A percentile compares a stretch with the other conserved stretches of the same genome.
Evolutionary conservation across 2,329 filamentous ascomycete species (phyloP).

Genomic region (Neonectria magnoliae): DNA sequence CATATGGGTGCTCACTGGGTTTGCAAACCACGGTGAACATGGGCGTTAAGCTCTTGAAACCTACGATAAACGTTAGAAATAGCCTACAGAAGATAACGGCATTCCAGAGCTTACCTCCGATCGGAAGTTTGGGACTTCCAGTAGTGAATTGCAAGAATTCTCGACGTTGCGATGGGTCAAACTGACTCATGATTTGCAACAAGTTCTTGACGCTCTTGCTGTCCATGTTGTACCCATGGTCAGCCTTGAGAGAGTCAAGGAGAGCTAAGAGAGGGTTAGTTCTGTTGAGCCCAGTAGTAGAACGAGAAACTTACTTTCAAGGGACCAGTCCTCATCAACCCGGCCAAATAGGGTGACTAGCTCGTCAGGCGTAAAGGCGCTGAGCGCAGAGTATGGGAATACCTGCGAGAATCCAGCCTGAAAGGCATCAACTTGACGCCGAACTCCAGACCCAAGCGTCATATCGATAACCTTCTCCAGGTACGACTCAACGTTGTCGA

Average conservation of each 20-base stretch:
- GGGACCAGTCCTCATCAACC: conserved; percentile 94
- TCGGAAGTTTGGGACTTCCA: conserved; percentile 96
- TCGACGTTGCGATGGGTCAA: conserved; percentile 77
- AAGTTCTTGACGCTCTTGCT: conserved; percentile 95
- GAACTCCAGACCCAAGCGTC: conserved; percentile 89
- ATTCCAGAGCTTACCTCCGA: conserved; percentile 78
- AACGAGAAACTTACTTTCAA: conserved; percentile 79
- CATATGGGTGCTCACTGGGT: conserved; percentile 93
- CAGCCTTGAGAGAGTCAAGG: conserved; percentile 98
- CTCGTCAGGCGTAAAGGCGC: conserved; percentile 94
- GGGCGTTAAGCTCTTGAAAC: conserved; percentile 95
- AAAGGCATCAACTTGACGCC: conserved; percentile 90
- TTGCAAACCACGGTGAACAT: conserved; percentile 99
- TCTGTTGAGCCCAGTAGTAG: background rate
- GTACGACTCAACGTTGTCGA: conserved; percentile 91
- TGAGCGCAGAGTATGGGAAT: conserved; percentile 92
- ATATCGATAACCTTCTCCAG: conserved; percentile 90
- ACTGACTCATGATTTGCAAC: conserved; percentile 92
- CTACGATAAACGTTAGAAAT: conserved; percentile 60
- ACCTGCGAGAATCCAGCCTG: conserved; percentile 91
- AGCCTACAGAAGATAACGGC: background rate
- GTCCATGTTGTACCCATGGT: conserved; percentile 98
- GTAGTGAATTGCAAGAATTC: conserved; percentile 98
- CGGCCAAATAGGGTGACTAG: conserved; percentile 93
- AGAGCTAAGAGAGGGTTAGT: conserved; percentile 67